Conservation (phyloP, 495 filamentous ascomycete species). For the Xylaria scruposa region DNA sequence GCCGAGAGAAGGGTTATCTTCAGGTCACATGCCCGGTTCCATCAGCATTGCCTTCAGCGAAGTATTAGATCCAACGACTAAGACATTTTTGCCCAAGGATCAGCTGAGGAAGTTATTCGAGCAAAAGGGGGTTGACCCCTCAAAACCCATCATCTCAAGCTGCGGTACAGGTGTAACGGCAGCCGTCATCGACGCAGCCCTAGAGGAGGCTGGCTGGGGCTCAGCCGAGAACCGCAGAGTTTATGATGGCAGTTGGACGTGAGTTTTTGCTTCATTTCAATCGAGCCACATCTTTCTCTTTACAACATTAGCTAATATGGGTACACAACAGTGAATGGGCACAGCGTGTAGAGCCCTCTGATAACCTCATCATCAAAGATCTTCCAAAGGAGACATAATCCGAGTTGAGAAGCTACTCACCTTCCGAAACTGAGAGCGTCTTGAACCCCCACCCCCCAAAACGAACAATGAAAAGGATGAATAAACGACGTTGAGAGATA, state of each 20-base stretch:
- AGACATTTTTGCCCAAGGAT: constrained; percentile 74
- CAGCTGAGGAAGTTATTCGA: constrained; percentile 80
- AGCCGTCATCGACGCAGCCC: constrained; percentile 86
- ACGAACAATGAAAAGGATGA: constrained; percentile 13
- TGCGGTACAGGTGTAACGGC: constrained; percentile 97
- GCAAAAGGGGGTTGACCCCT: constrained; percentile 74
- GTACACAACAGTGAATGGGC: constrained; percentile 69
- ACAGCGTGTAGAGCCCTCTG: constrained; percentile 63
- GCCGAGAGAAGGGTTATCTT: constrained; percentile 83
- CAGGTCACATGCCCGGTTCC: constrained; percentile 89
- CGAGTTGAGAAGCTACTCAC: not conserved
- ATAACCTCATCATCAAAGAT: constrained; percentile 61
- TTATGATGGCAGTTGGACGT: constrained; percentile 99
- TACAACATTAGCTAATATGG: constrained; percentile 8
- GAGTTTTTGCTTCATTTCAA: constrained; percentile 51
- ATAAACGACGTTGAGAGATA: constrained; percentile 26
- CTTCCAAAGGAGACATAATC: constrained; percentile 17
- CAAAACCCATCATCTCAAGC: constrained; percentile 84
- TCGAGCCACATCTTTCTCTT: not conserved
- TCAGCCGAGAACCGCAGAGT: constrained; percentile 71
- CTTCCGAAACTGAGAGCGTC: not conserved
- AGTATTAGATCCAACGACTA: constrained; percentile 81
- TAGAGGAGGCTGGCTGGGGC: constrained; percentile 78
- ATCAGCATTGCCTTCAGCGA: constrained; percentile 82
- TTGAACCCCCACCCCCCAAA: not conserved